These are phyloP conservation scores for Apiospora pterosperma DNA, from an alignment of 2,329 filamentous ascomycete genomes.

Conservation along the genomic window DNA sequence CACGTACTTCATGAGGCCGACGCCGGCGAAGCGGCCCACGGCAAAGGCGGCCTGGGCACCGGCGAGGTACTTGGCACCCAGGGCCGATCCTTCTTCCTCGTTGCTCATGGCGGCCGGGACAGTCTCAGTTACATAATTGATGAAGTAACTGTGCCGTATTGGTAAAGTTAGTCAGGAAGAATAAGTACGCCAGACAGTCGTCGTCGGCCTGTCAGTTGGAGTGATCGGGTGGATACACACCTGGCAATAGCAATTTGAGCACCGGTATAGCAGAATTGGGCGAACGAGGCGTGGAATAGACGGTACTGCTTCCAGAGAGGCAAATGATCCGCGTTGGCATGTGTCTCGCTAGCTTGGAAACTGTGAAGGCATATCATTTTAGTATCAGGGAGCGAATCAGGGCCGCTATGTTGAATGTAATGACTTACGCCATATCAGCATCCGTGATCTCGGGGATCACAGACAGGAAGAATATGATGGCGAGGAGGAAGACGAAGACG, in stretches of 20 bases:
- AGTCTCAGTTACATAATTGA: conserved; percentile 68
- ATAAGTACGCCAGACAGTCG: conserved; percentile 9
- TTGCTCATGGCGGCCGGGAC: conserved; percentile 41
- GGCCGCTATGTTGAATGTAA: no score
- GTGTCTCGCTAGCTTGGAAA: conserved; percentile 52
- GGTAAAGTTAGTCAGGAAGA: conserved; percentile 30
- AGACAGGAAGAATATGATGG: conserved; percentile 62
- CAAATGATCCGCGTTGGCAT: conserved; percentile 53
- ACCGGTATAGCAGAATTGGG: conserved; percentile 77
- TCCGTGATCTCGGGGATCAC: conserved; percentile 71
- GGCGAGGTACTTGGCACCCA: conserved; percentile 65
- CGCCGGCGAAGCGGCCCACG: conserved; percentile 67
- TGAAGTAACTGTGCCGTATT: conserved; percentile 51
- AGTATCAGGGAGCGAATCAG: background rate
- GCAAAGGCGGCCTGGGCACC: conserved; percentile 73
- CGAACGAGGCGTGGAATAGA: conserved; percentile 71
- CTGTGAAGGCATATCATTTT: background rate
- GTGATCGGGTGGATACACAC: conserved; percentile 43
- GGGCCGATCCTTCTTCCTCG: conserved; percentile 30
- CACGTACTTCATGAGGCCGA: conserved; percentile 62
- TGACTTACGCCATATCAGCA: conserved; percentile 49
- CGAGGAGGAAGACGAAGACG: conserved; percentile 65
- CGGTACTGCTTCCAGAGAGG: conserved; percentile 69
- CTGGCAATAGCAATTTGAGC: conserved; percentile 64
- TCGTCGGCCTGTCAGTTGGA: conserved; percentile 35